Evolutionary conservation across 495 filamentous ascomycete species (phyloP).

Genomic region (Neurospora sublineolata): DNA sequence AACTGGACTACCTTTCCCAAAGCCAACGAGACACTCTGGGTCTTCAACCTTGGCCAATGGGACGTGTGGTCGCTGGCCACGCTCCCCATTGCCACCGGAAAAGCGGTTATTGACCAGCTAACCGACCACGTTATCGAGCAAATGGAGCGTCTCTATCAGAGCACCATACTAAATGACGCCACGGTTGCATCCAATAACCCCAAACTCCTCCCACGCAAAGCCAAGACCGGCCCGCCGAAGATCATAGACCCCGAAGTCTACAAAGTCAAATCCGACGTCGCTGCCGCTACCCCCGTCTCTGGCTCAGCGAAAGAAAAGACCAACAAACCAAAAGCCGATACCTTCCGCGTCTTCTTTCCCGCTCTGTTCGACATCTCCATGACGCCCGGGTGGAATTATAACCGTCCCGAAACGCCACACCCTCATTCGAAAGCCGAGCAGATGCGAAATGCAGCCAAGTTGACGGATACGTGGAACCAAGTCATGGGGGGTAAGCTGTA

Average conservation of each 20-base stretch:
- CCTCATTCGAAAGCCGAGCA: constrained; percentile 21
- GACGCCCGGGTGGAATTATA: constrained; percentile 27
- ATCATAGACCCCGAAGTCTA: neutral
- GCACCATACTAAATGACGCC: constrained; percentile 15
- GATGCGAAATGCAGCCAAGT: constrained; percentile 24
- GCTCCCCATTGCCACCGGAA: constrained; percentile 25
- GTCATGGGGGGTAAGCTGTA: constrained; percentile 13
- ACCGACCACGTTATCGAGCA: constrained; percentile 26
- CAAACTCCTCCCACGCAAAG: neutral
- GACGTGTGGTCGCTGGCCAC: constrained; percentile 36
- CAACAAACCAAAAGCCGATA: neutral
- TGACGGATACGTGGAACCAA: constrained; percentile 24
- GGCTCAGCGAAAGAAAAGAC: neutral
- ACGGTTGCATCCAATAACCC: constrained; percentile 10
- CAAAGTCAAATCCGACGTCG: neutral
- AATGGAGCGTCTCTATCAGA: constrained; percentile 30
- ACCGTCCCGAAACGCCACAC: constrained; percentile 14
- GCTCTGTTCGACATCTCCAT: constrained; percentile 34
- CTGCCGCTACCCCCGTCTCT: neutral
- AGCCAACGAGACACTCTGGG: constrained; percentile 29
- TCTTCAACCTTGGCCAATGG: constrained; percentile 37
- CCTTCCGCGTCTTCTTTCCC: constrained; percentile 33
- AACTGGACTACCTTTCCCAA: constrained; percentile 10
- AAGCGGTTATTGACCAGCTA: constrained; percentile 15
- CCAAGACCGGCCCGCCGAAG: constrained; percentile 8